These are phyloP conservation scores for Lablab purpureus DNA, from an alignment of 306 rosid genomes.

Conservation along the genomic window DNA sequence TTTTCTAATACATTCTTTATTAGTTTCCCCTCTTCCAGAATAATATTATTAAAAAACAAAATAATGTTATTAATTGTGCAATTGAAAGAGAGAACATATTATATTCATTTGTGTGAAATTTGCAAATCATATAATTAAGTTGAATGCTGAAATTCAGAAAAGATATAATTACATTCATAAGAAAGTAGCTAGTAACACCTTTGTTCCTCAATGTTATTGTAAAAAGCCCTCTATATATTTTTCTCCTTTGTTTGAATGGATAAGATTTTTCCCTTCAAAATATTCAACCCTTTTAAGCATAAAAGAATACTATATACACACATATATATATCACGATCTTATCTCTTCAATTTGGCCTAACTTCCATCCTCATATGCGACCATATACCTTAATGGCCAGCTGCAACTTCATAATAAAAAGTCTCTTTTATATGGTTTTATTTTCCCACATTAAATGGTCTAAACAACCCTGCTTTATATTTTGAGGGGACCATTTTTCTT, in stretches of 20 bases:
- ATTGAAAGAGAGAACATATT: not conserved
- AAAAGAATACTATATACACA: not conserved
- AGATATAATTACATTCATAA: not conserved
- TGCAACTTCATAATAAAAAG: constrained; percentile 4
- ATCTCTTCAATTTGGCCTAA: constrained; percentile 14
- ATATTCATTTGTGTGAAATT: not conserved
- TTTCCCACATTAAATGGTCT: not conserved
- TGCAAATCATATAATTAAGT: not conserved
- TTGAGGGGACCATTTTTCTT: constrained; percentile 10
- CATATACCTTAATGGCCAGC: constrained; percentile 12
- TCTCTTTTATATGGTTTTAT: constrained; percentile 21
- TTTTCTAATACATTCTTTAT: not conserved
- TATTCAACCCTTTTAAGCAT: not conserved
- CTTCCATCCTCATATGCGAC: not conserved
- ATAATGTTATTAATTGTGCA: not conserved
- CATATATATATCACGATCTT: not conserved
- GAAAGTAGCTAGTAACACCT: not conserved
- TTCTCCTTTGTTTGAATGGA: no score
- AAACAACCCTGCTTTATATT: constrained; percentile 14
- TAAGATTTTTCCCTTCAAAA: not conserved
- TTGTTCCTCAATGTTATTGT: no score
- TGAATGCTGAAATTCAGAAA: not conserved
- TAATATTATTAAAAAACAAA: not conserved
- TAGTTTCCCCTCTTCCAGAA: no score
- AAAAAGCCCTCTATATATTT: no score